phyloP scores from a whole-genome alignment of 2,329 filamentous ascomycete genomes.

The Bertia moriformis region DNA sequence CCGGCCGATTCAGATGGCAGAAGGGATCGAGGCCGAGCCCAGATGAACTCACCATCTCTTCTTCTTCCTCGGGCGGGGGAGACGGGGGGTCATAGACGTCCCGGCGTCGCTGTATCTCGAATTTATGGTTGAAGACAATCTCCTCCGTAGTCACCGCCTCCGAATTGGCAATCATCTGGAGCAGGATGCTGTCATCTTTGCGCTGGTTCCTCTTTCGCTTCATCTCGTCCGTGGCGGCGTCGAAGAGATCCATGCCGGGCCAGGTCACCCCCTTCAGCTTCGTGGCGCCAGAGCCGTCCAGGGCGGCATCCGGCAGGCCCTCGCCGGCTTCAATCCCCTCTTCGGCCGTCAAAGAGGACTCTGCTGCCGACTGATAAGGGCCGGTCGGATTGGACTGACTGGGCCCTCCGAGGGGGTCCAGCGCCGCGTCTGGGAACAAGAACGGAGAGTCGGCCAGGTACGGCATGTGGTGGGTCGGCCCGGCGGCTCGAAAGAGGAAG shows the following conservation, averaged over 20 bases:
- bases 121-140: conserved; percentile 40
- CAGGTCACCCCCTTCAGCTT: conserved; percentile 60
- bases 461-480: too few species aligned
- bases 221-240: conserved; percentile 61
- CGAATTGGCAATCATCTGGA: conserved; percentile 50
- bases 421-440: too few species aligned
- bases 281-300: conserved; percentile 14
- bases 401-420: too few species aligned
- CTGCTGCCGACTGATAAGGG: conserved; percentile 12
- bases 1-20: too few species aligned
- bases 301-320: conserved; percentile 10
- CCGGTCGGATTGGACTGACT: too few species aligned
- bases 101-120: conserved; percentile 33
- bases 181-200: conserved; percentile 58
- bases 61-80: conserved; percentile 19
- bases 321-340: conserved; percentile 9
- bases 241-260: conserved; percentile 71
- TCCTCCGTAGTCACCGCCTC: conserved; percentile 48
- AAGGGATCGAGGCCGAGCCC: too few species aligned
- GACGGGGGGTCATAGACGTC: conserved; percentile 48
- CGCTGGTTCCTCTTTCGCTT: conserved; percentile 65
- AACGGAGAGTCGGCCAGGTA: too few species aligned
- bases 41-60: too few species aligned
- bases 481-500: neutral
- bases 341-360: conserved; percentile 11